Percentiles rank a stretch among this genome's conserved stretches.
These are phyloP conservation scores for Gardenia jasminoides DNA, from an alignment of 257 asterid genomes.

Conservation along the genomic window DNA sequence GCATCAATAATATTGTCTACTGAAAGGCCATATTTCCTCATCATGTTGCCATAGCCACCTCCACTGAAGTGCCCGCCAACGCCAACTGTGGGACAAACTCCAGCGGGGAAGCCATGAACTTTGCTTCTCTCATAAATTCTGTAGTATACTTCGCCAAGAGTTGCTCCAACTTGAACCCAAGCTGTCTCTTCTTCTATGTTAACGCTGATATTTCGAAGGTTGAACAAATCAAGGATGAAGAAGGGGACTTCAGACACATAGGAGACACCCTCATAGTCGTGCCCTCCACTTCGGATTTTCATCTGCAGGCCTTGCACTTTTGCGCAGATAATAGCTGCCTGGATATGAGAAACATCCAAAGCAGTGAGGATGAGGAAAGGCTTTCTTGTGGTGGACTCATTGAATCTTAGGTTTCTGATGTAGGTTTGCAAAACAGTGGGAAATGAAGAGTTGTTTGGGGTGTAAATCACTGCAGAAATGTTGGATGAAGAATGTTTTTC, in stretches of 20 bases:
- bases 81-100: conserved; percentile 55
- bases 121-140: conserved; percentile 39
- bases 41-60: conserved; percentile 55
- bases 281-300: conserved; percentile 61
- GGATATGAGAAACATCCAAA: conserved; percentile 47
- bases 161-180: conserved; percentile 48
- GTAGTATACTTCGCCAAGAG: conserved; percentile 50
- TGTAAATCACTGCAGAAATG: conserved; percentile 22
- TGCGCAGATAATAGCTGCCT: conserved; percentile 41
- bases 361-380: conserved; percentile 54
- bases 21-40: conserved; percentile 51
- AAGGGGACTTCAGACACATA: conserved; percentile 42
- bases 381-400: conserved; percentile 48
- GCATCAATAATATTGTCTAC: conserved; percentile 53
- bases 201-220: conserved; percentile 36
- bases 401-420: conserved; percentile 55
- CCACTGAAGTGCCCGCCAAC: conserved; percentile 63
- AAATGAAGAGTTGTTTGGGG: conserved; percentile 43
- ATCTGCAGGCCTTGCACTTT: conserved; percentile 36
- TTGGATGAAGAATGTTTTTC: too few species aligned
- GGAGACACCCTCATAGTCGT: conserved; percentile 56
- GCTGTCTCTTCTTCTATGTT: conserved; percentile 34
- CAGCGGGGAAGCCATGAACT: conserved; percentile 44
- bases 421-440: conserved; percentile 42
- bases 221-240: conserved; percentile 55